Conservation (phyloP, 2,329 filamentous ascomycete species). For the Nemania sp. region DNA sequence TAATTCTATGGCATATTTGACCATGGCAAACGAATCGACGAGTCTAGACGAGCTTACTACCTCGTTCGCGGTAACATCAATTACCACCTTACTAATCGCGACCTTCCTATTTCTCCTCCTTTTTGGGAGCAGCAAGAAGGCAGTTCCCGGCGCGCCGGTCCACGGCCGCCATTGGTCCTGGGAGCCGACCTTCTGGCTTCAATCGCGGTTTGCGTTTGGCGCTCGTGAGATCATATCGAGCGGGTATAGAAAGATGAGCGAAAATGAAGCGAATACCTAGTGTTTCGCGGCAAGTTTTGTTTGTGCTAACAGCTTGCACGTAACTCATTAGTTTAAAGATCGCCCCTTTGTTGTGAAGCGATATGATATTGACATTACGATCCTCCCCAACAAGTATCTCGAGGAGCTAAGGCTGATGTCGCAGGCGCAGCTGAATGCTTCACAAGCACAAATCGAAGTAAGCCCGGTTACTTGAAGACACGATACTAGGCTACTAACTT, state of each 20-base stretch:
- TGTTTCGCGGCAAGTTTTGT: not conserved
- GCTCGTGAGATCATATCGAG: conserved; percentile 16
- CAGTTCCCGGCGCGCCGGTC: conserved; percentile 16
- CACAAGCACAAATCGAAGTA: conserved; percentile 10
- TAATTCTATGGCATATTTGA: too few relatives aligned
- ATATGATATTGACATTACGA: conserved; percentile 13
- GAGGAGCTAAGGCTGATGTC: conserved; percentile 17
- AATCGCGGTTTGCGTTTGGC: conserved; percentile 21
- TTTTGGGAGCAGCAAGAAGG: too few relatives aligned
- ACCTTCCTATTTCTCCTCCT: too few relatives aligned
- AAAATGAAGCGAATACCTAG: not conserved
- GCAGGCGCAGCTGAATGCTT: not conserved
- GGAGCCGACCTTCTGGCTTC: conserved; percentile 27
- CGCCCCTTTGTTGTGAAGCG: conserved; percentile 23
- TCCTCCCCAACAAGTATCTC: conserved; percentile 18
- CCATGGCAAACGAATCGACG: too few relatives aligned
- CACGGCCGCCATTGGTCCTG: conserved; percentile 26
- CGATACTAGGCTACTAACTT: not conserved
- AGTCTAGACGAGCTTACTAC: too few relatives aligned
- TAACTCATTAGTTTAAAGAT: conserved; percentile 21
- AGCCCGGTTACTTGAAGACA: not conserved
- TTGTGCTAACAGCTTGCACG: not conserved
- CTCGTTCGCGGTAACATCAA: too few relatives aligned
- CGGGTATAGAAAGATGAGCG: conserved; percentile 20
- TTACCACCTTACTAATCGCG: too few relatives aligned